Evolutionary conservation across 495 filamentous ascomycete genomes (phyloP).

Genomic region (Tetracladium setigerum): DNA sequence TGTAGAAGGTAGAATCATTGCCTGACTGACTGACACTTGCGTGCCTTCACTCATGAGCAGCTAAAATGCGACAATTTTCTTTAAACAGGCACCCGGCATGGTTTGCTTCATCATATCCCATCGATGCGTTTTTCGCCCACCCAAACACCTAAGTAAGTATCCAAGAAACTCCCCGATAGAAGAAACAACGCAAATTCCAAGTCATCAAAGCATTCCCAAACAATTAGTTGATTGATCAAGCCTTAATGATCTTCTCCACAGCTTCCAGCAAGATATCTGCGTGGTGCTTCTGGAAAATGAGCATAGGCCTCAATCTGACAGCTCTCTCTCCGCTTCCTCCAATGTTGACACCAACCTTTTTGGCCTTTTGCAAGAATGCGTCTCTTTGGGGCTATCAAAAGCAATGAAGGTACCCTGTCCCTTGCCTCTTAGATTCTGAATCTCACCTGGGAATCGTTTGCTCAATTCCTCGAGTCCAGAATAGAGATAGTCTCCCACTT

Average conservation of each 20-base stretch:
- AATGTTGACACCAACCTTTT: slow-evolving; percentile 84
- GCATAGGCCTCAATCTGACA: slow-evolving; percentile 86
- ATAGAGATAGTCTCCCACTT: slow-evolving; percentile 80
- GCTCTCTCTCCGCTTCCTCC: slow-evolving; percentile 78
- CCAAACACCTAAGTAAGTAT: not conserved
- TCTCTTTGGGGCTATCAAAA: slow-evolving; percentile 87
- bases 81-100: too few species aligned
- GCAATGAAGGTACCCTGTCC: slow-evolving; percentile 96
- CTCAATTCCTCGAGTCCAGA: slow-evolving; percentile 60
- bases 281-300: slow-evolving; percentile 92
- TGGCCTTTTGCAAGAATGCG: slow-evolving; percentile 72
- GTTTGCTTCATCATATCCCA: too few species aligned
- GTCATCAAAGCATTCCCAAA: too few species aligned
- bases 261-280: slow-evolving; percentile 50
- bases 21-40: too few species aligned
- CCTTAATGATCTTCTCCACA: slow-evolving; percentile 68
- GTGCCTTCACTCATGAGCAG: too few species aligned
- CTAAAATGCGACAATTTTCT: too few species aligned
- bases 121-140: too few species aligned
- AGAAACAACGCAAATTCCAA: too few species aligned
- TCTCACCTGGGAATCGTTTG: slow-evolving; percentile 69
- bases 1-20: too few species aligned
- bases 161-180: not conserved
- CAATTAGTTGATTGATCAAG: slow-evolving; percentile 5
- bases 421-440: slow-evolving; percentile 87